phyloP scores from a whole-genome alignment of 208 protist genomes.

The Endotrypanum monterogeii region DNA sequence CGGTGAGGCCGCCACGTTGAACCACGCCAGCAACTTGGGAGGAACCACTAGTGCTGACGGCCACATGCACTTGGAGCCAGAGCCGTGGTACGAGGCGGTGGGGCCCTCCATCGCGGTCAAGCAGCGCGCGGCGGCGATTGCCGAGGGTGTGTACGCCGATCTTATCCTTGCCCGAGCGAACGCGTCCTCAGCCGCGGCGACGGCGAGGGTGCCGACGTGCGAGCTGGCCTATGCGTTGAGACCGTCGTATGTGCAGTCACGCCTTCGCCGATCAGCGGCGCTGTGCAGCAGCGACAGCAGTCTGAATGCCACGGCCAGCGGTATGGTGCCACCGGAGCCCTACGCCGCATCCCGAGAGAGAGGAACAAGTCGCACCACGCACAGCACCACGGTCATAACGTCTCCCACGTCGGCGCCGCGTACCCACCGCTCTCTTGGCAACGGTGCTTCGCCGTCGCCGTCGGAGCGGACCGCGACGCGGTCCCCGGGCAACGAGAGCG shows the following conservation, averaged over 20 bases:
- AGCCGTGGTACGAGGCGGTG: constrained; percentile 29
- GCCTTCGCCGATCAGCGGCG: constrained; percentile 1
- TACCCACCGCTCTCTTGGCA: not conserved
- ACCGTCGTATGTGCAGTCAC: constrained; percentile 29
- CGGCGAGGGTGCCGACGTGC: constrained; percentile 31
- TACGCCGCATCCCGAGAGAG: constrained; percentile 3
- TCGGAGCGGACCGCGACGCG: constrained; percentile 6
- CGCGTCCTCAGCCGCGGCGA: not conserved
- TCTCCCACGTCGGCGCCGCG: constrained; percentile 5
- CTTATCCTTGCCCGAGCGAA: constrained; percentile 4
- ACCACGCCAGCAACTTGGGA: not conserved
- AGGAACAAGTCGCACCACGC: constrained; percentile 1
- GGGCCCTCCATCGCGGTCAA: constrained; percentile 41
- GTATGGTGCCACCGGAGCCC: not conserved
- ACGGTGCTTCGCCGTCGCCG: not conserved
- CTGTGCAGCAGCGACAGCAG: not conserved
- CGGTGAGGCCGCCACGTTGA: not conserved
- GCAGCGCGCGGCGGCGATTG: constrained; percentile 41
- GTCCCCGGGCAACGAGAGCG: constrained; percentile 6
- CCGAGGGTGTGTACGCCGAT: constrained; percentile 40
- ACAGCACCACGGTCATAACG: not conserved
- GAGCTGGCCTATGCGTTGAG: constrained; percentile 61
- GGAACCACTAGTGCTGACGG: not conserved
- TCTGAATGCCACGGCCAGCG: not conserved
- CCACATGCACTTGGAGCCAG: not conserved